A percentile compares a stretch with the other conserved stretches of the same genome.
Evolutionary conservation across 768 basidiomycete genomes (phyloP).

Genomic region (Leccinum sublutescens): DNA sequence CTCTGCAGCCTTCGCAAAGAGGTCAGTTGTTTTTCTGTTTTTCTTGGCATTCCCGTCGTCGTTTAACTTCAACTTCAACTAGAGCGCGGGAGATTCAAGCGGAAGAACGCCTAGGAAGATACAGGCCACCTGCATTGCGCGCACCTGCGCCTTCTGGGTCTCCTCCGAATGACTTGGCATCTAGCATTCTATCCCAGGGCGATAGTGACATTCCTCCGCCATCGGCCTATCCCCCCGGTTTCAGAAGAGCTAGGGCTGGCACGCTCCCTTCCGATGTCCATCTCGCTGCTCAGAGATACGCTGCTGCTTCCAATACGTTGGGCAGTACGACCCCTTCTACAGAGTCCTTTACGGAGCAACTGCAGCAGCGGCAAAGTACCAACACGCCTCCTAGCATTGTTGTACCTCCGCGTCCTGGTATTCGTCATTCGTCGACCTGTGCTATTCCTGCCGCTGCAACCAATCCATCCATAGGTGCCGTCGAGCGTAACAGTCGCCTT

Average conservation of each 20-base stretch:
- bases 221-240: constrained; percentile 80
- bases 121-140: constrained; percentile 79
- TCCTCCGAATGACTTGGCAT: constrained; percentile 64
- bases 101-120: constrained; percentile 69
- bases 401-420: constrained; percentile 56
- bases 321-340: constrained; percentile 48
- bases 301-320: constrained; percentile 60
- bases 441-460: constrained; percentile 52
- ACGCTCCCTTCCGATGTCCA: constrained; percentile 96
- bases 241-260: constrained; percentile 93
- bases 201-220: constrained; percentile 61
- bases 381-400: constrained; percentile 39
- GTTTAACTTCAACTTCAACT: constrained; percentile 12
- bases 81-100: constrained; percentile 87
- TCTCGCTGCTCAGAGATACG: constrained; percentile 80
- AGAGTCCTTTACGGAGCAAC: constrained; percentile 49
- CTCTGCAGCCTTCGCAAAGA: constrained; percentile 86
- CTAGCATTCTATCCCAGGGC: constrained; percentile 55
- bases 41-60: constrained; percentile 12
- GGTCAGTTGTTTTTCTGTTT: constrained; percentile 44
- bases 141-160: constrained; percentile 65
- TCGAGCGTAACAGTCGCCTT: constrained; percentile 77
- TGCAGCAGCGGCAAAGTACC: constrained; percentile 37
- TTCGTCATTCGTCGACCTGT: constrained; percentile 78
- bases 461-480: constrained; percentile 30